Conservation (phyloP, 495 filamentous ascomycete genomes). For the Bacidia gigantensis region DNA sequence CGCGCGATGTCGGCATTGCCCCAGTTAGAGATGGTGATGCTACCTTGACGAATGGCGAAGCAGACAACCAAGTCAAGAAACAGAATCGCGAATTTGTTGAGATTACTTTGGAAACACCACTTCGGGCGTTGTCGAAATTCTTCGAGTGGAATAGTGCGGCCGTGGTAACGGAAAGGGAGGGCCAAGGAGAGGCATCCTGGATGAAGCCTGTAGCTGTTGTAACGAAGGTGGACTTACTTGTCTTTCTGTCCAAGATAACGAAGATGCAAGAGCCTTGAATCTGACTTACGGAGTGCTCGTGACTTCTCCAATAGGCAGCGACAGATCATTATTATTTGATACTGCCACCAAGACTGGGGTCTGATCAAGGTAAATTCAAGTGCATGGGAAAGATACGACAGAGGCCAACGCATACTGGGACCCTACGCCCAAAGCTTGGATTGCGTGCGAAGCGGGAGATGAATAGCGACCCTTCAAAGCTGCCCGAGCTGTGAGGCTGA, state of each 20-base stretch:
- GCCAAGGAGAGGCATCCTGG: slow-evolving; percentile 27
- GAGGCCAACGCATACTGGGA: too few species aligned
- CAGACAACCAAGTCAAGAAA: slow-evolving; percentile 11
- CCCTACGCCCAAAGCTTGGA: too few species aligned
- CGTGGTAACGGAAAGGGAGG: slow-evolving; percentile 64
- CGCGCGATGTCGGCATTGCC: slow-evolving; percentile 38
- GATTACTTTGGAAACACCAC: slow-evolving; percentile 80
- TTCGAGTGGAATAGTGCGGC: slow-evolving; percentile 97
- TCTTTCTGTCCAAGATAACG: slow-evolving; percentile 75
- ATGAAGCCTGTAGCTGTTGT: slow-evolving; percentile 79
- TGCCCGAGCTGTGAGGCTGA: too few species aligned
- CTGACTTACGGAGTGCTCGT: too few species aligned
- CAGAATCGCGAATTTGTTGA: slow-evolving; percentile 68
- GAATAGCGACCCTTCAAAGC: too few species aligned
- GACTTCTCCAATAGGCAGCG: too few species aligned
- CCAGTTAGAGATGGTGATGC: slow-evolving; percentile 1
- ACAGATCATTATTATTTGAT: too few species aligned
- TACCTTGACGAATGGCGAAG: slow-evolving; percentile 17
- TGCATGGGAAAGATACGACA: too few species aligned
- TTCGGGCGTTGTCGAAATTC: slow-evolving; percentile 73
- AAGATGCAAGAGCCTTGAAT: slow-evolving; percentile 15
- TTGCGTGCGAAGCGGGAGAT: too few species aligned
- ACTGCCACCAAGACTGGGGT: too few species aligned
- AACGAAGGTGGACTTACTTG: slow-evolving; percentile 90
- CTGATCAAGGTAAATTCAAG: too few species aligned